Base-by-base conservation (phyloP, 495 filamentous ascomycete species). In the Aspergillus cristatus region DNA sequence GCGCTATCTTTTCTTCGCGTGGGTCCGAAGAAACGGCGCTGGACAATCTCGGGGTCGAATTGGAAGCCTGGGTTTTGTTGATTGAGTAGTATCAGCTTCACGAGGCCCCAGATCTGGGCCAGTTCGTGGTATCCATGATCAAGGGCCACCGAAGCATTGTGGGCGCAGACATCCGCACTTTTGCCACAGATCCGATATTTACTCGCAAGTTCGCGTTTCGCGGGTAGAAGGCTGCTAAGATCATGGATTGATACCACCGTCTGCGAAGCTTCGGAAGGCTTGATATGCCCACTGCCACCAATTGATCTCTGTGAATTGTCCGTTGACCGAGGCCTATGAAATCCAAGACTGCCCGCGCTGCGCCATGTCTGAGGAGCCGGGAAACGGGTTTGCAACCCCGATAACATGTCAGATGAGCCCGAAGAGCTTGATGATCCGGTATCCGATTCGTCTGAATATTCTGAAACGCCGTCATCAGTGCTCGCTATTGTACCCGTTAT, bases 151-250 rank as follows among this genome's bases (percentile, higher is more conserved):
- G 61, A 58, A 5, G 85, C 82, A 58, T 97, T 98, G 40, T 91
- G 82, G 17, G 68, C 63, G 55, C 90, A 96, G 6, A 94, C 79
- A 29, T 81, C 76, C 3, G 78, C 72, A 2, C 79, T 83, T 32
- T 84, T 76, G 11, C 87, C 86, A 51, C 88, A 86, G n/a, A 93
- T 82, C 28, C 70, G 71, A 57, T 97, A 98, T 40, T 81, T 72
- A 35, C 70, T 63, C 6, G 88, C 91, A 31, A 96, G 69, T 24
- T 74, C 64, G 36, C 71, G 71, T 58, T 88, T 90, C 24, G 85
- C 79, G 0, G 89, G 89, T 6, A 94, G 53, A 14, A 86, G 45
- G 39, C 71, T 62, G 14, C 71, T 69, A 12, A 88, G 48, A 40
- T 85, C 65, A 55, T 90, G 68, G 22, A 96, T 79, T 2, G 79